Base-by-base conservation (phyloP, 2,329 filamentous ascomycete genomes). In the Apiospora kogelbergensis region DNA sequence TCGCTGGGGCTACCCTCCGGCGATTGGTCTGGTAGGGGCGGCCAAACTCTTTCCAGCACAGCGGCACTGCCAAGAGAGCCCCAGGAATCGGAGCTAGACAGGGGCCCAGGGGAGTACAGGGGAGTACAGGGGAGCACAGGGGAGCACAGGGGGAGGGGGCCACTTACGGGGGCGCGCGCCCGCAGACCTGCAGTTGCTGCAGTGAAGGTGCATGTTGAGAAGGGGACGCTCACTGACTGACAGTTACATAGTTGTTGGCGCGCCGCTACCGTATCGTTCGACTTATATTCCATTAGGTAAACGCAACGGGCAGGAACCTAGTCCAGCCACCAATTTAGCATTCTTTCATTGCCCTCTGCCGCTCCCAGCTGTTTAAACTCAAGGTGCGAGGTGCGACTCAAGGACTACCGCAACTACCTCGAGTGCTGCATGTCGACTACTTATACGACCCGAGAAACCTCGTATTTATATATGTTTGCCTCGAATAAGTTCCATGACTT, bases 21-120 rank as follows among this genome's bases (percentile, higher is more conserved):
- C 53, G 26, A 69, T 69, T 69, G 68, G 68, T 33, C 65, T 64
- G 33, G n/a, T 30, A 10, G 30, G 9, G 53, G 53, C 53, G 48
- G 9, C 48, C 48, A 33, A 33, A 20, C 48, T 24, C 48, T 57
- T 57, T 57, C 48, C 48, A 57, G 48, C 15, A 30, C 26, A 57
- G 48, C 48, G 48, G 48, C 48, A 57, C 48, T 33, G 48, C 48
- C 48, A 37, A 60, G 53, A 37, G 30, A 3, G 17, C 53, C 53
- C 53, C 48, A 57, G 30, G 22, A 11, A 24, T 33, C 48, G 17
- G n/a, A n/a, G 53, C 53, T 60, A 60, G 53, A n/a, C 53, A 60
- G 30, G 30, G 53, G 26, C 2, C 2, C 1, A 3, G 20, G 17
- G 26, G 26, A 15, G 1, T 1, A n/a, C 6, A 17, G 30, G 53